Base-by-base conservation (phyloP, 2,329 filamentous ascomycete genomes). In the Trichophaea hybrida region DNA sequence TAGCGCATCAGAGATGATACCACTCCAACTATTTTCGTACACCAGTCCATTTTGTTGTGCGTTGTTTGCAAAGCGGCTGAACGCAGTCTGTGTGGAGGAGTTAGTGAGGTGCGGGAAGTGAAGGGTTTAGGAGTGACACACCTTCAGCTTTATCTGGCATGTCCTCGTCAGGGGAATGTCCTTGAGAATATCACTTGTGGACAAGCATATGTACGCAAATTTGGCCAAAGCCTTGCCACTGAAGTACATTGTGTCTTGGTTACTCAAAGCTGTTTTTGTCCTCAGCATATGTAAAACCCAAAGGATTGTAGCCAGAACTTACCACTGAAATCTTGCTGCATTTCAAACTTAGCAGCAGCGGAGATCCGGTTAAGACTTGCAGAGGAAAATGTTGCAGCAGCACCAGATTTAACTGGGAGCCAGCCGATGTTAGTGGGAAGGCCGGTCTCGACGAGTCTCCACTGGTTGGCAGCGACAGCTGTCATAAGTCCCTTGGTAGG, bases 401-500 rank as follows among this genome's bases (percentile, higher is more conserved):
- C 17, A 4, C 55, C 55, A 37, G 55, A 38, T 10, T 61, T 58
- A 4, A 64, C 64, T 13, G 64, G 63, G 10, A 66, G 57, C 65
- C 65, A 93, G 0, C 78, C 81, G 76, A 97, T 86, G 49, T 77
- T 76, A 0, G 79, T 74, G 0, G 90, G 88, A 62, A 97, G 76
- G 17, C 79, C 72, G 0, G 75, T 72, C 71, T 97, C 91, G 5
- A 81, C 70, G 78, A 96, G 82, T 0, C 82, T 87, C 85, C 89
- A 95, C 1, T 74, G 75, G 67, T 86, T 80, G 10, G 81, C 85
- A 58, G 84, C 73, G 0, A 96, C 79, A 0, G 84, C 85, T 0
- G 79, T 85, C 4, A 85, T 86, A 12, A 81, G 73, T 10, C 91
- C 91, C 73, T 95, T 96, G 24, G 88, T 94, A 0, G 88, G 85